Evolutionary conservation across 129 eudicot genomes (phyloP).

Genomic region (Centaurea solstitialis): DNA sequence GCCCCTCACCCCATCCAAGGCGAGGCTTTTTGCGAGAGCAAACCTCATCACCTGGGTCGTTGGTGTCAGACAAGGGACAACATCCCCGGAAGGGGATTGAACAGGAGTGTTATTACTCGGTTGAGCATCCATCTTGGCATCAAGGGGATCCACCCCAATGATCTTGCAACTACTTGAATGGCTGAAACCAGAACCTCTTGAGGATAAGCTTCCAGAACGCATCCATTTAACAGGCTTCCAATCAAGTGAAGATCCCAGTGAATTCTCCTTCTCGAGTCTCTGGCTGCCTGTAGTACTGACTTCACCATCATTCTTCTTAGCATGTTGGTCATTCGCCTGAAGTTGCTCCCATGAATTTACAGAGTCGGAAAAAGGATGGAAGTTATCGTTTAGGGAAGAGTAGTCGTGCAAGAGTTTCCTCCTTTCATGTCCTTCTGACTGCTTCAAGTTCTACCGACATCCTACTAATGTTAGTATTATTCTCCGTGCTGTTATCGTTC

Average conservation of each 20-base stretch:
- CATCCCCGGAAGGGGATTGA: slow-evolving; percentile 65
- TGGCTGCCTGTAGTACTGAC: slow-evolving; percentile 42
- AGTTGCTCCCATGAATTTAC: slow-evolving; percentile 46
- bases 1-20: slow-evolving; percentile 99
- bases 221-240: slow-evolving; percentile 94
- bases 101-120: slow-evolving; percentile 28
- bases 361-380: slow-evolving; percentile 46
- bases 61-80: slow-evolving; percentile 45
- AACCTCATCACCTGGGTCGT: slow-evolving; percentile 56
- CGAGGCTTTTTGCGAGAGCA: slow-evolving; percentile 84
- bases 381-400: slow-evolving; percentile 52
- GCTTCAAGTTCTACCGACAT: slow-evolving; percentile 30
- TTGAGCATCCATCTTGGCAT: slow-evolving; percentile 45
- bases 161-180: slow-evolving; percentile 82
- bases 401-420: slow-evolving; percentile 46
- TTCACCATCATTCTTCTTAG: slow-evolving; percentile 44
- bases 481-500: slow-evolving; percentile 40
- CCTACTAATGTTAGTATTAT: slow-evolving; percentile 24
- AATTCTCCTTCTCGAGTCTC: slow-evolving; percentile 52
- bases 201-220: slow-evolving; percentile 78
- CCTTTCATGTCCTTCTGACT: slow-evolving; percentile 61
- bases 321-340: slow-evolving; percentile 54
- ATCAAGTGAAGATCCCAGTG: slow-evolving; percentile 55
- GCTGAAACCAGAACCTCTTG: slow-evolving; percentile 73
- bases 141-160: slow-evolving; percentile 50